Base-by-base conservation (phyloP, 805 yeast genomes). In the Schwanniomyces sp. region DNA sequence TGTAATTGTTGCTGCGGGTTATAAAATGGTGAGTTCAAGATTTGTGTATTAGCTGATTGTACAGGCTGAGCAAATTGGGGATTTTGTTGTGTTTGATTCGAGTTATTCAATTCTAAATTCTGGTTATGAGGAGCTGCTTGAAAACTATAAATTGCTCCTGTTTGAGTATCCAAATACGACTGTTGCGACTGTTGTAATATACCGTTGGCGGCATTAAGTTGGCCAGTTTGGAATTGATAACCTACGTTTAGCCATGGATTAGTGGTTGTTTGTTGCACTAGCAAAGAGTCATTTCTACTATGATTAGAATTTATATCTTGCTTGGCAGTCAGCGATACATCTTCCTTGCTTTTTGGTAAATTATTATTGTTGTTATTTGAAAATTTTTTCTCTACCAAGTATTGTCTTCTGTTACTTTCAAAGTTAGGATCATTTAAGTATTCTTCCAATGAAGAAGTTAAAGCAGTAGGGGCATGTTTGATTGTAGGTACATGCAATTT, bases 401-500 rank as follows among this genome's bases (percentile, higher is more conserved):
- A 90, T 59, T 88, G 95, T 50, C 83, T 72, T 63, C 95, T 80
- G 62, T 88, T 90, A 7, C 71, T 68, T 55, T 90, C 96, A 66
- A 90, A 90, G 56, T 85, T 84, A 7, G 91, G 90, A 61, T 92
- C 97, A 54, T 84, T 79, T 54, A 94, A 71, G 64, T 92, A 95
- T 56, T 91, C 97, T 62, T 90, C 94, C 51, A 94, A 78, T 11
- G 95, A 85, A 29, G 84, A 78, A 3, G 96, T 87, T 53, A 94
- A 76, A 24, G 96, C 94, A 2, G 97, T 91, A 18, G 97, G 97
- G 1, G 98, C 98, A 68, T 94, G 99, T 63, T 89, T 89, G 51
- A 94, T 91, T 11, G 96, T 91, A 32, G 99, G 99, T 29, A 94
- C 96, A 58, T 86, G 91, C 54, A 92, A 73, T 58, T 91, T 91